These are phyloP conservation scores for Metschnikowia dekortorum DNA, from an alignment of 805 yeast species.

Conservation along the genomic window DNA sequence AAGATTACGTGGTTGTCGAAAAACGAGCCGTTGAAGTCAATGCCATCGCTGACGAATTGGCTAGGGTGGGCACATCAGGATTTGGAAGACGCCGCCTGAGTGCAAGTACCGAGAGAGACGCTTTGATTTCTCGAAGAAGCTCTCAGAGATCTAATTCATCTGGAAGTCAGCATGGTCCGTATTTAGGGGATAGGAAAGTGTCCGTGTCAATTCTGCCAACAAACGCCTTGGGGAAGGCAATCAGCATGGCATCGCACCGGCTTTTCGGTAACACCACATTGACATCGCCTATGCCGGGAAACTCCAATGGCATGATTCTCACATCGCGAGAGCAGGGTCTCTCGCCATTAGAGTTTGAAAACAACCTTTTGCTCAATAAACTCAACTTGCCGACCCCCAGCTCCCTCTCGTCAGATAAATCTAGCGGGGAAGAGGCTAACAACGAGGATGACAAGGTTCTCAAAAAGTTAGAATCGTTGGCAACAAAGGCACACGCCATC, in stretches of 20 bases:
- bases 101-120: slow-evolving; percentile 19
- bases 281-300: slow-evolving; percentile 11
- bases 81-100: slow-evolving; percentile 40
- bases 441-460: slow-evolving; percentile 33
- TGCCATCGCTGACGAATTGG: slow-evolving; percentile 90
- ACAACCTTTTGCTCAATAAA: slow-evolving; percentile 32
- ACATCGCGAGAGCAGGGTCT: slow-evolving; percentile 4
- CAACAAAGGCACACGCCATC: slow-evolving; percentile 89
- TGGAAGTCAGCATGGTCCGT: slow-evolving; percentile 54
- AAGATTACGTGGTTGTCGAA: slow-evolving; percentile 91
- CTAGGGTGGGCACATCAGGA: slow-evolving; percentile 52
- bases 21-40: slow-evolving; percentile 93
- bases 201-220: slow-evolving; percentile 76
- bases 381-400: slow-evolving; percentile 28
- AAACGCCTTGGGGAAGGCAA: slow-evolving; percentile 82
- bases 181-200: slow-evolving; percentile 57
- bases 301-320: slow-evolving; percentile 1
- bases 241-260: slow-evolving; percentile 83
- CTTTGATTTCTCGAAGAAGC: slow-evolving; percentile 23
- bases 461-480: slow-evolving; percentile 60
- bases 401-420: slow-evolving; percentile 19
- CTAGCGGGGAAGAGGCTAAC: slow-evolving; percentile 13
- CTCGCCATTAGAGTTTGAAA: slow-evolving; percentile 23
- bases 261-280: slow-evolving; percentile 54
- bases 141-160: slow-evolving; percentile 46